Evolutionary conservation across 345 rosid genomes (phyloP).

Genomic region (Eucalyptus sp.): DNA sequence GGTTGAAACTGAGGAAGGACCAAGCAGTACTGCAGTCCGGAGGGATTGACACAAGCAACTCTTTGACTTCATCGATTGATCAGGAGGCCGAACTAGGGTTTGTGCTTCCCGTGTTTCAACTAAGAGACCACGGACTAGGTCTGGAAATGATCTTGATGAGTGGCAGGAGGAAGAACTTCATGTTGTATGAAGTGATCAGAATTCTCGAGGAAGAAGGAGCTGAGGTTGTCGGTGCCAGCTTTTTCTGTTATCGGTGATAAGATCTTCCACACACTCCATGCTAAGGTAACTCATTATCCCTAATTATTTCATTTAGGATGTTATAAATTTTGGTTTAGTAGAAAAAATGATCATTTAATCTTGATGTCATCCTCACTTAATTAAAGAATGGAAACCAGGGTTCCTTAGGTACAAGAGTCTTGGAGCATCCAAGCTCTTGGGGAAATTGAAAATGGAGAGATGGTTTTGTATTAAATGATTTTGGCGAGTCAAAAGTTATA

Average conservation of each 20-base stretch:
- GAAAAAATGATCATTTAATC: background rate
- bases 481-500: background rate
- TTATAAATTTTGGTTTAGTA: background rate
- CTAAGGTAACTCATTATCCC: conserved; percentile 19
- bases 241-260: conserved; percentile 22
- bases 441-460: background rate
- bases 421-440: background rate
- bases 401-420: background rate
- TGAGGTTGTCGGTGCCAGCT: conserved; percentile 33
- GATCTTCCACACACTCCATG: conserved; percentile 41
- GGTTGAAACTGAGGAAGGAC: too few species aligned
- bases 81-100: too few species aligned
- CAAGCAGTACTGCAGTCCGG: too few species aligned
- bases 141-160: conserved; percentile 29
- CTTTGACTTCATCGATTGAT: too few species aligned
- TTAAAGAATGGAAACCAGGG: background rate
- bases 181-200: conserved; percentile 17
- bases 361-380: background rate
- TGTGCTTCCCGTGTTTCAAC: too few species aligned
- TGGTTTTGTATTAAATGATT: background rate
- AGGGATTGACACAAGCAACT: too few species aligned
- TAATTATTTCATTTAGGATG: background rate
- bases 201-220: conserved; percentile 52
- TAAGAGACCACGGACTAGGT: conserved; percentile 15
- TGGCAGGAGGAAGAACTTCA: conserved; percentile 22